These are phyloP conservation scores for Calcarisporium arbuscula DNA, from an alignment of 2,329 filamentous ascomycete species.

Conservation along the genomic window DNA sequence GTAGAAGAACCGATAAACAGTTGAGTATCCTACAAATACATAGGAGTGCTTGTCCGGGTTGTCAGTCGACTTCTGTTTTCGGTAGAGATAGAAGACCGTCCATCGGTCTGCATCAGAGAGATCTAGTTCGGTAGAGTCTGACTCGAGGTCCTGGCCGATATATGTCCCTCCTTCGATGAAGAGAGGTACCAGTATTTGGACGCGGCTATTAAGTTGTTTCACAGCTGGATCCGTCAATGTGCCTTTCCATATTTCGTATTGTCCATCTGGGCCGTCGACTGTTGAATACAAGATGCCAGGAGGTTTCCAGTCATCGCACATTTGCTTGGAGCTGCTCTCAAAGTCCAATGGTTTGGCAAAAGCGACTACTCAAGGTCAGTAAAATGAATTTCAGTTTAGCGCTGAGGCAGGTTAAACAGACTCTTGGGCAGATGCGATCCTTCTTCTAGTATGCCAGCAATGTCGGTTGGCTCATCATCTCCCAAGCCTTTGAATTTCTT, in stretches of 20 bases:
- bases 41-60: conserved; percentile 53
- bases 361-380: conserved; percentile 44
- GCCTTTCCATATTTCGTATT: conserved; percentile 81
- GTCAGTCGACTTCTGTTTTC: conserved; percentile 45
- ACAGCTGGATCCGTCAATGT: conserved; percentile 64
- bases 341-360: conserved; percentile 59
- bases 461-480: conserved; percentile 62
- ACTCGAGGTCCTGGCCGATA: conserved; percentile 45
- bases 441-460: conserved; percentile 55
- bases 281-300: conserved; percentile 66
- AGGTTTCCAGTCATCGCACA: conserved; percentile 52
- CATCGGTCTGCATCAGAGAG: conserved; percentile 73
- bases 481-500: conserved; percentile 65
- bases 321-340: conserved; percentile 46
- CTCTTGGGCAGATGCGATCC: conserved; percentile 64
- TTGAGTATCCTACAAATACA: conserved; percentile 81
- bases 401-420: conserved; percentile 26
- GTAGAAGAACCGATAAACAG: conserved; percentile 80
- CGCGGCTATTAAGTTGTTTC: conserved; percentile 65
- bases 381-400: not conserved
- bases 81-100: conserved; percentile 85
- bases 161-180: conserved; percentile 91
- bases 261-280: conserved; percentile 54
- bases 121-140: conserved; percentile 56
- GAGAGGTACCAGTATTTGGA: conserved; percentile 77